Evolutionary conservation across 331 rosid genomes (phyloP), one percentile per base, ranked within the genome.

Genomic region (Phaseolus coccineus): DNA sequence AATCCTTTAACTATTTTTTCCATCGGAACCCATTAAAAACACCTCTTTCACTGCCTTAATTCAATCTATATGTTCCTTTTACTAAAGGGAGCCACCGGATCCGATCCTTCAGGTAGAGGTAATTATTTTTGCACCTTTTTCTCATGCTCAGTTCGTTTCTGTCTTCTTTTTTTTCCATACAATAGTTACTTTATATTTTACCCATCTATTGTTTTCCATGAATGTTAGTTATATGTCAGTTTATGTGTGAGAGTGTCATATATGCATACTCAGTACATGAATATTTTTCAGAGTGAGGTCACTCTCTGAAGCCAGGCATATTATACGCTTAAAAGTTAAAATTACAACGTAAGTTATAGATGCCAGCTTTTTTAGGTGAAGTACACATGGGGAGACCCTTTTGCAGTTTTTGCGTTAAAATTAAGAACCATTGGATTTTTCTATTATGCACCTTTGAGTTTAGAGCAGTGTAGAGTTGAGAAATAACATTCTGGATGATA

Each of bases 231-330:
- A 74, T 31, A 51, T 80, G 72, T 83, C 50, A 40, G 73, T 58
- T 48, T 57, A 27, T 47, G 72, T 31, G 24, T 50, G 24, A n/a
- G 47, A 30, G 31, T 75, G 35, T 51, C 3, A 10, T 52, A 31
- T 28, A 24, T 9, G 61, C n/a, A 40, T 19, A 70, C 28, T 40
- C 48, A 40, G 42, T 55, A 33, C 69, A 56, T 31, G 42, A n/a
- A 16, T 5, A 58, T 76, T 51, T 53, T 64, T 77, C 79, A 56
- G 79, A 44, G 82, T 64, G 79, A 63, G 76, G 75, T 71, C 79
- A 77, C 76, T 55, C 86, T 77, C 75, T 35, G 47, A 39, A 77
- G 55, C 61, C 55, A 19, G 51, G 53, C 39, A 73, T 6, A 65
- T 24, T 27, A 12, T 22, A 9, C 19, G 52, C 50, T 53, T 65